These are phyloP conservation scores for Lunularia cruciata DNA, from an alignment of 225 moss, liverwort and hornwort species.

Conservation along the genomic window DNA sequence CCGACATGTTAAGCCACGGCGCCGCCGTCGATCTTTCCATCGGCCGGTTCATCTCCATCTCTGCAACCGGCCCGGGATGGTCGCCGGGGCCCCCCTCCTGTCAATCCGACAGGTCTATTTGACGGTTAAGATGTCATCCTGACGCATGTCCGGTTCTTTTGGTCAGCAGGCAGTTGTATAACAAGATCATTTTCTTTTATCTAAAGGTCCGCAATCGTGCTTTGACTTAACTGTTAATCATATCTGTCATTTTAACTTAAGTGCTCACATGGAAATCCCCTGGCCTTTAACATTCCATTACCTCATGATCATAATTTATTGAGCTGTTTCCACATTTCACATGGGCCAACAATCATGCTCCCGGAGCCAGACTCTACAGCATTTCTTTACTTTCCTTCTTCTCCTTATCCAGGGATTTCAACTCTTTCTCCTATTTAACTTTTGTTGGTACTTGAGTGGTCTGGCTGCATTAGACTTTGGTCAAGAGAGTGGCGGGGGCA, in stretches of 20 bases:
- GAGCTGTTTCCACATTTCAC: no score
- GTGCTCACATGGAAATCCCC: neutral
- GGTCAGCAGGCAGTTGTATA: neutral
- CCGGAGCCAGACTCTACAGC: no score
- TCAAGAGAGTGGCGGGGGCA: no score
- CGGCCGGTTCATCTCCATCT: neutral
- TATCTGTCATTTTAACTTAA: neutral
- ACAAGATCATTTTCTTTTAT: slow-evolving; percentile 4
- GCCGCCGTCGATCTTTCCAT: neutral
- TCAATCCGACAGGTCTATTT: neutral
- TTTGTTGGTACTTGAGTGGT: no score
- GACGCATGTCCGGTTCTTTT: neutral
- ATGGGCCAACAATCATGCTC: no score
- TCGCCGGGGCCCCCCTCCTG: neutral
- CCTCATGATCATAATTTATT: no score
- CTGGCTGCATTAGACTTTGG: no score
- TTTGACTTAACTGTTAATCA: neutral
- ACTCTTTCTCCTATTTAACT: no score
- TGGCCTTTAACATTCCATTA: no score
- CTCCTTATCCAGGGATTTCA: no score
- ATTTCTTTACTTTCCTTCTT: no score
- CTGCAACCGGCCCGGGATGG: neutral
- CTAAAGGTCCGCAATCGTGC: no score
- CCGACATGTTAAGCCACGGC: neutral
- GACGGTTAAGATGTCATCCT: slow-evolving; percentile 7